Evolutionary conservation across 352 stramenopile genomes (phyloP).

Genomic region (Phytophthora citricola): DNA sequence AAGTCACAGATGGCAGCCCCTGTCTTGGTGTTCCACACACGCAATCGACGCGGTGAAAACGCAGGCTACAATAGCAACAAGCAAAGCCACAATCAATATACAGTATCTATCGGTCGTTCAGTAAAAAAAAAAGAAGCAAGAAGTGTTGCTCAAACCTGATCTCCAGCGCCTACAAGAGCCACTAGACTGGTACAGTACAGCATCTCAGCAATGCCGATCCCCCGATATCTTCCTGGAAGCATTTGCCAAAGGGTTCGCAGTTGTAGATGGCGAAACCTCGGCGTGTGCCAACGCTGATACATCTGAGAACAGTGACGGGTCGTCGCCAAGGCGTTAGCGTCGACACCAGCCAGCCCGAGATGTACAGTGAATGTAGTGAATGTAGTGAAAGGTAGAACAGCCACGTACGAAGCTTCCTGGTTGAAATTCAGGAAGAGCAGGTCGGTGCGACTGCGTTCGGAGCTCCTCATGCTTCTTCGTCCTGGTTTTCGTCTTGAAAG

Average conservation of each 20-base stretch:
- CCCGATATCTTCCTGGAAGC: conserved; percentile 88
- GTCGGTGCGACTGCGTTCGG: conserved; percentile 54
- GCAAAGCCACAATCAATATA: neutral
- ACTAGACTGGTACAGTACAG: conserved; percentile 94
- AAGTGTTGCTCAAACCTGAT: conserved; percentile 64
- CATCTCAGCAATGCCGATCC: conserved; percentile 93
- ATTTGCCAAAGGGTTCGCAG: conserved; percentile 91
- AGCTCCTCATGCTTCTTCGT: conserved; percentile 48
- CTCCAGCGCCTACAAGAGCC: conserved; percentile 90
- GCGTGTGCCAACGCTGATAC: conserved; percentile 90
- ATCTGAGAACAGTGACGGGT: conserved; percentile 51
- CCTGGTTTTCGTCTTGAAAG: neutral
- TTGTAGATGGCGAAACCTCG: conserved; percentile 92
- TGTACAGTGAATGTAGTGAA: neutral
- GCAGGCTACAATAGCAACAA: conserved; percentile 58
- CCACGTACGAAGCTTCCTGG: conserved; percentile 88
- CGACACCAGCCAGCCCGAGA: neutral
- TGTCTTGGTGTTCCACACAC: conserved; percentile 94
- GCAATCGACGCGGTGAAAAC: conserved; percentile 90
- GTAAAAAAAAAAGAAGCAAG: too few relatives aligned
- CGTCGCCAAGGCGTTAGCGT: conserved; percentile 1
- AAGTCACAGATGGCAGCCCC: conserved; percentile 90
- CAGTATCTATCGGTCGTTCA: too few relatives aligned
- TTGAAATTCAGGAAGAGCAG: conserved; percentile 93
- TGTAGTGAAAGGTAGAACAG: neutral